These are phyloP conservation scores for Thielaviopsis populi DNA, from an alignment of 2,329 filamentous ascomycete genomes.

Conservation along the genomic window DNA sequence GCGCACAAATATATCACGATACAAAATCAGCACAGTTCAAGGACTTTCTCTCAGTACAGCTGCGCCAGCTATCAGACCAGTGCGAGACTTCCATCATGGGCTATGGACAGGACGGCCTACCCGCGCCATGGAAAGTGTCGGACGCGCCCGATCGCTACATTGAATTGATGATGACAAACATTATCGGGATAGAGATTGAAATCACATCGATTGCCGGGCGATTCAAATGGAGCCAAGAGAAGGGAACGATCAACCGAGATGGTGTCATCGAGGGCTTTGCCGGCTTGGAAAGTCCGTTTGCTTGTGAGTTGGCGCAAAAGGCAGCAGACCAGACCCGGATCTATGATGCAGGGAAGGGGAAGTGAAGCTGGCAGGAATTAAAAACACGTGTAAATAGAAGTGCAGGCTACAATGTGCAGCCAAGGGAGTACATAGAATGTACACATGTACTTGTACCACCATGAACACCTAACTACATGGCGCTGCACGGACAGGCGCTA, in stretches of 20 bases:
- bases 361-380: neutral
- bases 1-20: constrained; percentile 34
- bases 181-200: constrained; percentile 45
- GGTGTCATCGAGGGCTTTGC: constrained; percentile 44
- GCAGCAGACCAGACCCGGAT: neutral
- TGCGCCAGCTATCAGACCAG: constrained; percentile 36
- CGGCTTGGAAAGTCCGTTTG: neutral
- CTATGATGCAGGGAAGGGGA: neutral
- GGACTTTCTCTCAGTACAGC: constrained; percentile 35
- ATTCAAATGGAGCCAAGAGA: constrained; percentile 54
- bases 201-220: constrained; percentile 43
- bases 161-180: constrained; percentile 40
- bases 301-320: neutral
- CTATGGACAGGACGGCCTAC: constrained; percentile 26
- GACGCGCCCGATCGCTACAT: constrained; percentile 44
- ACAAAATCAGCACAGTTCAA: constrained; percentile 28
- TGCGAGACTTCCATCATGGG: constrained; percentile 43
- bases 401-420: too few species aligned
- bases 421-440: too few species aligned
- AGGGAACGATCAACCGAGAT: constrained; percentile 34
- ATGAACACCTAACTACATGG: too few species aligned
- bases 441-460: too few species aligned
- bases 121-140: constrained; percentile 37
- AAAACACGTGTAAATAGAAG: too few species aligned
- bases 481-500: too few species aligned